Base-by-base conservation (phyloP, 106 monocot genomes). In the Dioscorea zingiberensis region DNA sequence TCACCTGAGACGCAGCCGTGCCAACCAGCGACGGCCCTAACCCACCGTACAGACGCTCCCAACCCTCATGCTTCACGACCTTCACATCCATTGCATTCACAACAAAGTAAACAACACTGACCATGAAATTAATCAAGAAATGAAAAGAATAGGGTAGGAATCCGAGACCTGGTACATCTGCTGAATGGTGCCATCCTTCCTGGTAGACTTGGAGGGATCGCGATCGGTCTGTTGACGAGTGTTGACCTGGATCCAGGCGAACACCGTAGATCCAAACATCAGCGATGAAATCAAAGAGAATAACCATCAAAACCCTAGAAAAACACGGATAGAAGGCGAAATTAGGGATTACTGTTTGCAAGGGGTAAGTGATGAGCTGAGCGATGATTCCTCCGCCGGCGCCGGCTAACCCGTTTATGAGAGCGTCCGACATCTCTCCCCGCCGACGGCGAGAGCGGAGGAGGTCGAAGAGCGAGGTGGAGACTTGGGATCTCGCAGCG, bases 311-410 rank as follows among this genome's bases (percentile, higher is more conserved):
- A n/a, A 28, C 23, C 53, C 28, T 38, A 62, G 24, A 51, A 54
- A 60, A 18, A 59, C 21, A 29, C 17, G n/a, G 6, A 65, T 15
- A 60, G n/a, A 32, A 0, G 58, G 51, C 0, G 38, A 38, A 10
- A 38, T 38, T 38, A 38, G 30, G 30, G 7, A 12, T 59, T 85
- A 95, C 95, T 32, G 92, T 97, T 71, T 86, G 97, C 24, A 97
- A 68, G 55, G 97, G 97, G 75, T 88, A 97, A 23, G 97, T 97
- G 73, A 92, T 56, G 79, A 92, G 76, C 70, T 92, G 97, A 17
- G 97, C 97, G 64, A 97, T 82, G 74, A 97, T 88, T 18, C 97
- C 92, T 8, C 91, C 95, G 27, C 87, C 91, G 47, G 95, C 91
- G 70, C 95, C 95, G 24, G 91, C 80, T 29, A 97, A 32, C 4